Conservation (phyloP, 2,329 filamentous ascomycete species). For the Macrophomina tecta region DNA sequence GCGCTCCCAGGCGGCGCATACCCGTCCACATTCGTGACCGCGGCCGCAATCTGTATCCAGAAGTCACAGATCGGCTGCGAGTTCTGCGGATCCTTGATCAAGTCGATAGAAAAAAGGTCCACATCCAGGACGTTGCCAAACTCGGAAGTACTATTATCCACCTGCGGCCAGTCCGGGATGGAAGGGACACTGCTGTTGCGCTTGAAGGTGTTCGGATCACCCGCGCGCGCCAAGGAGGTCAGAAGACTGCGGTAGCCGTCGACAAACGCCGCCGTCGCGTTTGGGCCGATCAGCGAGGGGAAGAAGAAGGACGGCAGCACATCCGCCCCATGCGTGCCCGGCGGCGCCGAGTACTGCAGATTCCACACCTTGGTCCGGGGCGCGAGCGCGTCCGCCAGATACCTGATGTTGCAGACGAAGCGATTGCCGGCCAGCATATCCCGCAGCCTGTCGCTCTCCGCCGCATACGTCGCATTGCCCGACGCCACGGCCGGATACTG, state of each 20-base stretch:
- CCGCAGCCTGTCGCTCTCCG: slow-evolving; percentile 40
- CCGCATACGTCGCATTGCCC: slow-evolving; percentile 35
- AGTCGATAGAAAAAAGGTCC: background rate
- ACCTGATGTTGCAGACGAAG: slow-evolving; percentile 39
- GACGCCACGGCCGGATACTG: slow-evolving; percentile 38
- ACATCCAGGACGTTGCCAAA: slow-evolving; percentile 16
- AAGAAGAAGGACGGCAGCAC: slow-evolving; percentile 39
- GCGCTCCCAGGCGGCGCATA: slow-evolving; percentile 13
- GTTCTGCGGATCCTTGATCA: slow-evolving; percentile 1
- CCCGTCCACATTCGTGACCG: background rate
- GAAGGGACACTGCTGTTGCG: background rate
- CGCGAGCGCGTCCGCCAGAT: slow-evolving; percentile 46
- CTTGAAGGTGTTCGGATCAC: slow-evolving; percentile 4
- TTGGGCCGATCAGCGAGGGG: slow-evolving; percentile 1
- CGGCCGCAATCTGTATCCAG: slow-evolving; percentile 14
- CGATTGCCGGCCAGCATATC: slow-evolving; percentile 44
- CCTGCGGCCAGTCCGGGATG: slow-evolving; percentile 4
- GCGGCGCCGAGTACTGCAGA: slow-evolving; percentile 51
- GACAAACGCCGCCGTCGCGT: slow-evolving; percentile 1
- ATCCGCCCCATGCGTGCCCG: slow-evolving; percentile 50
- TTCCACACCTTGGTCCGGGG: slow-evolving; percentile 41
- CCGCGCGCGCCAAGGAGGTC: background rate
- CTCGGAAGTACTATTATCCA: background rate
- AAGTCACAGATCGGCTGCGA: background rate
- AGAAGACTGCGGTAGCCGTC: slow-evolving; percentile 2